phyloP scores from a whole-genome alignment of 352 stramenopile species.

The Globisporangium barbulae region DNA sequence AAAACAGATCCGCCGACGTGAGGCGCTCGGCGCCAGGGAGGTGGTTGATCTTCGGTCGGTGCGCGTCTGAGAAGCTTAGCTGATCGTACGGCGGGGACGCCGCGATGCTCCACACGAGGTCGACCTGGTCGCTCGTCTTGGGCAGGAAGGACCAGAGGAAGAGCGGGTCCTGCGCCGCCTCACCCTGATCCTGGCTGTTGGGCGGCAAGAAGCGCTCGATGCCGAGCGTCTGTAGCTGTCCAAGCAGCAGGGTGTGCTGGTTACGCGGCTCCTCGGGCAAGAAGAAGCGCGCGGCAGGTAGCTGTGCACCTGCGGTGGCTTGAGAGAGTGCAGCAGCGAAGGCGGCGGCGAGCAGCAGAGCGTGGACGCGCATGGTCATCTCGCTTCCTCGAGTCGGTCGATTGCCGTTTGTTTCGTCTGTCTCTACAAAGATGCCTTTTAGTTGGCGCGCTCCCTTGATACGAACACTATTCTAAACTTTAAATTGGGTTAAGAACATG shows the following conservation, averaged over 20 bases:
- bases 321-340: neutral
- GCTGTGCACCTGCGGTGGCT: neutral
- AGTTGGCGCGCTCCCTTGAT: neutral
- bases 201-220: constrained; percentile 44
- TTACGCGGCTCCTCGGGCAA: constrained; percentile 37
- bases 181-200: constrained; percentile 15
- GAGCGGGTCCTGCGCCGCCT: constrained; percentile 16
- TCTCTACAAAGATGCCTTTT: constrained; percentile 1
- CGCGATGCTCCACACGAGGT: constrained; percentile 62
- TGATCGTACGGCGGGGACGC: constrained; percentile 27
- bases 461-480: neutral
- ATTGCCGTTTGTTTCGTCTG: constrained; percentile 1
- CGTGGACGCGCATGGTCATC: neutral
- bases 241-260: constrained; percentile 39
- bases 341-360: constrained; percentile 4
- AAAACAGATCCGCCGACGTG: constrained; percentile 39
- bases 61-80: constrained; percentile 40
- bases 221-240: constrained; percentile 49
- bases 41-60: constrained; percentile 63
- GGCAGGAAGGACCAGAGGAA: constrained; percentile 41
- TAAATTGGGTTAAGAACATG: neutral
- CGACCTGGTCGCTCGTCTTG: constrained; percentile 42
- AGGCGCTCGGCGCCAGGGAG: constrained; percentile 55
- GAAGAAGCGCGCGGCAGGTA: constrained; percentile 37
- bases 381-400: neutral